phyloP scores from a whole-genome alignment of 306 rosid species.

The Pachyrhizus erosus region DNA sequence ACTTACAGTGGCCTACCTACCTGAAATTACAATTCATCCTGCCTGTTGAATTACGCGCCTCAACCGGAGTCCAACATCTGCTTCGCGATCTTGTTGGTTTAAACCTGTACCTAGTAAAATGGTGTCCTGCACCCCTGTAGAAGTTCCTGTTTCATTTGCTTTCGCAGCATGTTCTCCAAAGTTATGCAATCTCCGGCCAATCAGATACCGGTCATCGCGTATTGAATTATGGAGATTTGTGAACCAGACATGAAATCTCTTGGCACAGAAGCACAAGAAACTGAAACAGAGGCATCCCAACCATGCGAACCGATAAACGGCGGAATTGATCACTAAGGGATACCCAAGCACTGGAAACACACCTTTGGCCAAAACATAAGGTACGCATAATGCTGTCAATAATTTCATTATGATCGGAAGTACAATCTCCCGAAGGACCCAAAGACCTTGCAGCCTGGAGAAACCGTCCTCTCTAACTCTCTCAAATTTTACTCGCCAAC shows the following conservation, averaged over 20 bases:
- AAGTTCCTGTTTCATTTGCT: conserved; percentile 51
- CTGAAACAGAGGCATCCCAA: conserved; percentile 91
- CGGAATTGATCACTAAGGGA: conserved; percentile 93
- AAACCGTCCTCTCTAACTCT: conserved; percentile 98
- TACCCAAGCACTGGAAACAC: conserved; percentile 92
- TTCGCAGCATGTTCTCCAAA: conserved; percentile 70
- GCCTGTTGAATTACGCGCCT: conserved; percentile 63
- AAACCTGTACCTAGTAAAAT: conserved; percentile 46
- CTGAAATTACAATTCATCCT: conserved; percentile 31
- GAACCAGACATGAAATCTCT: conserved; percentile 97
- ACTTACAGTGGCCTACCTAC: conserved; percentile 32
- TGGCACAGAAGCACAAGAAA: conserved; percentile 85
- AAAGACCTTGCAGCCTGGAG: conserved; percentile 94
- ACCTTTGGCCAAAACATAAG: conserved; percentile 92
- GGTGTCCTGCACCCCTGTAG: conserved; percentile 44
- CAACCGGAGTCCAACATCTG: conserved; percentile 70
- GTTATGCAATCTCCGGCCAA: conserved; percentile 95
- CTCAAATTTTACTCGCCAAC: conserved; percentile 93
- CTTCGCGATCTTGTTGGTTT: conserved; percentile 62
- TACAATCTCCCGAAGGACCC: conserved; percentile 97
- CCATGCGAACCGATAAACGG: conserved; percentile 98
- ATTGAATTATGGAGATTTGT: conserved; percentile 98
- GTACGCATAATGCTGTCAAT: conserved; percentile 91
- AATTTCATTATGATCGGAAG: conserved; percentile 94
- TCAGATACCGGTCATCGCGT: conserved; percentile 92